Percentiles rank a stretch among this genome's conserved stretches.
These are phyloP conservation scores for Sextonia rubra DNA, from an alignment of 164 flowering plant genomes.

Conservation along the genomic window DNA sequence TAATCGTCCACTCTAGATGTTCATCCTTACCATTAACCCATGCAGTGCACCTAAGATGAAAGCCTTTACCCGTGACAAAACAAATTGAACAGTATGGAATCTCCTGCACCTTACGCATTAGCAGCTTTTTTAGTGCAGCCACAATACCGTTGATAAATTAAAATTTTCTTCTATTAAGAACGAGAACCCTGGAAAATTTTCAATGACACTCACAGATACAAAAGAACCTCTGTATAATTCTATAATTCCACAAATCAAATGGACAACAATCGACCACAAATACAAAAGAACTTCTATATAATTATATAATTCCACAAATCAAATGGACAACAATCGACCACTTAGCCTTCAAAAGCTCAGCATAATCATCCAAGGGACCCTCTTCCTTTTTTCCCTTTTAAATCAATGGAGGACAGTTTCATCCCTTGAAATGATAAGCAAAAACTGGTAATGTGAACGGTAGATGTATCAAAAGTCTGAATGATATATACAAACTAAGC, in stretches of 20 bases:
- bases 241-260: neutral
- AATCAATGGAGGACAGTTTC: neutral
- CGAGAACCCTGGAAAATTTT: neutral
- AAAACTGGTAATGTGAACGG: neutral
- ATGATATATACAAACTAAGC: conserved; percentile 82
- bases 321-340: neutral
- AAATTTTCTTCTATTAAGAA: neutral
- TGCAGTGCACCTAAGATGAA: neutral
- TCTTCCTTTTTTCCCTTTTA: too few relatives aligned
- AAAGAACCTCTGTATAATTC: neutral
- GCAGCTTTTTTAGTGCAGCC: too few relatives aligned
- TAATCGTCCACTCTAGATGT: too few relatives aligned
- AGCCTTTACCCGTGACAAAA: neutral
- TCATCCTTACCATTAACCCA: too few relatives aligned
- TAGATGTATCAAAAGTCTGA: conserved; percentile 59
- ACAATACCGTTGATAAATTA: neutral
- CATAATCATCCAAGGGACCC: neutral
- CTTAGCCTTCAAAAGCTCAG: neutral
- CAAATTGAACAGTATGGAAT: too few relatives aligned
- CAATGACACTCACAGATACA: neutral
- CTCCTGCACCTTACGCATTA: too few relatives aligned
- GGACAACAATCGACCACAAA: neutral
- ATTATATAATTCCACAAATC: neutral
- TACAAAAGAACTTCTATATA: neutral
- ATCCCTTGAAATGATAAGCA: neutral